Evolutionary conservation across 192 early-diverging fungal species (phyloP).

Genomic region (Funneliformis geosporum): DNA sequence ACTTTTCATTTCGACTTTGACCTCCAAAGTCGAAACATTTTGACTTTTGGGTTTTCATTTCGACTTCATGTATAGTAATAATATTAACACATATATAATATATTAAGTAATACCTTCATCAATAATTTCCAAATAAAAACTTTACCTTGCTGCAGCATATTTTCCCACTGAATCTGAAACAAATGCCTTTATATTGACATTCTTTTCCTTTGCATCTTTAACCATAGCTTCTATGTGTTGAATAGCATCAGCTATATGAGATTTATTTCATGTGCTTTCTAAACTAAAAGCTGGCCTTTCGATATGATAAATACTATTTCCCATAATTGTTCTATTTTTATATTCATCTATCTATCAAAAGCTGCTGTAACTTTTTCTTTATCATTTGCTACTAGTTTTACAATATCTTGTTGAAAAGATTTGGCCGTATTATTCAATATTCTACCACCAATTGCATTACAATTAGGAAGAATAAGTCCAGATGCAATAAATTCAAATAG

Average conservation of each 20-base stretch:
- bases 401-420: no score
- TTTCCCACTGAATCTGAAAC: neutral
- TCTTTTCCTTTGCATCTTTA: neutral
- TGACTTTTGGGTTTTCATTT: no score
- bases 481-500: no score
- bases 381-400: neutral
- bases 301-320: neutral
- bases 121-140: neutral
- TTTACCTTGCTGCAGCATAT: constrained; percentile 11
- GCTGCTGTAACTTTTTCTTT: neutral
- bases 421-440: no score
- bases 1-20: no score
- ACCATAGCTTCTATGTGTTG: neutral
- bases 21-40: no score
- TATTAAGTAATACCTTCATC: neutral
- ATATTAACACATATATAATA: neutral
- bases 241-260: neutral
- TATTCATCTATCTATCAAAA: constrained; percentile 7
- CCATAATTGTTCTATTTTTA: neutral
- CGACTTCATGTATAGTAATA: neutral
- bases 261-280: neutral
- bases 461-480: no score
- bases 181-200: neutral
- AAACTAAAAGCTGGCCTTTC: neutral
- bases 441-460: no score